phyloP scores from a whole-genome alignment of 768 basidiomycete species.

The Amanita phalloides region DNA sequence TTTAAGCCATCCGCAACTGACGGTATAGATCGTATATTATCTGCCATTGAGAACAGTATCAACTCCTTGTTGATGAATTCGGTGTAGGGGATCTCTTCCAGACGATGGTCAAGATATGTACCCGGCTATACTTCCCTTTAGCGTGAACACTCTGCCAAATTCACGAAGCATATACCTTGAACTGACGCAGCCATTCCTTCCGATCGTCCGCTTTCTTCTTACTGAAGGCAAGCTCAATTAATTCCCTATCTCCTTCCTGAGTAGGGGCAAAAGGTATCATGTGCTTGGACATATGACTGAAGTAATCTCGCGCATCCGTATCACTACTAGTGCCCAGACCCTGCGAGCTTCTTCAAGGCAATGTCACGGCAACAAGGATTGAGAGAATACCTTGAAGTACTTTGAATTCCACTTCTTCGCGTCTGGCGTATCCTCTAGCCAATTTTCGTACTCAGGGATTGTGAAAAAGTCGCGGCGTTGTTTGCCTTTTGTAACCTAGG shows the following conservation, averaged over 20 bases:
- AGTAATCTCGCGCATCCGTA: conserved; percentile 86
- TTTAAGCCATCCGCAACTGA: conserved; percentile 91
- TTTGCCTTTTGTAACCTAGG: conserved; percentile 67
- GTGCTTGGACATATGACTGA: conserved; percentile 85
- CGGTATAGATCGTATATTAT: conserved; percentile 96
- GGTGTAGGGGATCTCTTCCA: conserved; percentile 74
- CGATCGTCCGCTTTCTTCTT: conserved; percentile 99
- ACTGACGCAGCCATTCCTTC: conserved; percentile 95
- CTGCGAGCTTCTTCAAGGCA: conserved; percentile 25
- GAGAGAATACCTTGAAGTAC: conserved; percentile 84
- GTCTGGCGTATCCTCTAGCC: conserved; percentile 71
- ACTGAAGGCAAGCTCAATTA: conserved; percentile 97
- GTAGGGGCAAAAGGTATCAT: conserved; percentile 85
- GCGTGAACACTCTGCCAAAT: neutral
- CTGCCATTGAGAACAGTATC: conserved; percentile 98
- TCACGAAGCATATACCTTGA: conserved; percentile 42
- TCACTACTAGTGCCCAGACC: conserved; percentile 94
- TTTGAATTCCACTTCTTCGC: conserved; percentile 82
- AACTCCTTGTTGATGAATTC: conserved; percentile 99
- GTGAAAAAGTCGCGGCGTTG: conserved; percentile 88
- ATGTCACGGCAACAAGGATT: neutral
- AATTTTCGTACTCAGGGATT: conserved; percentile 91
- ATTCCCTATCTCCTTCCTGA: conserved; percentile 70
- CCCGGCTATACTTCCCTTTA: conserved; percentile 52
- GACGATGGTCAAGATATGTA: conserved; percentile 84